Evolutionary conservation across 768 basidiomycete species (phyloP), one percentile per base, ranked within the genome.

Genomic region (Cyclocybe cylindracea): DNA sequence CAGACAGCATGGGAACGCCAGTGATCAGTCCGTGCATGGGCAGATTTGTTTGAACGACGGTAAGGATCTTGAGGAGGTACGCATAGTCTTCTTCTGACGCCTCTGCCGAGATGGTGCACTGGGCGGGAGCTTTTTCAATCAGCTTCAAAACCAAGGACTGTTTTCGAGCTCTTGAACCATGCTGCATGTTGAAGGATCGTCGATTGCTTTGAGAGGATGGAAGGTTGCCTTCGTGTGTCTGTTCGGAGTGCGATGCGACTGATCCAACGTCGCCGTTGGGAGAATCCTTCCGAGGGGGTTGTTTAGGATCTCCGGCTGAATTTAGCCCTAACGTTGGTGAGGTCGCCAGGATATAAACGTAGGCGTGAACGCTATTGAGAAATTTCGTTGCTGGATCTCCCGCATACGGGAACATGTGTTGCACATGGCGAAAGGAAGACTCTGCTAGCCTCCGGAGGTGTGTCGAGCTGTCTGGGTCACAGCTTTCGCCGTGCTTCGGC

Each of bases 1-100:
- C 85, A n/a, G 91, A 64, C 24, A 97, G 68, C 91, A 97, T 94
- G 4, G 94, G 94, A 33, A 91, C 70, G 16, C 92, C 90, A 2
- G 85, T 83, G 13, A 94, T 69, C 37, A 96, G 60, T 2, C 85
- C 88, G 38, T 87, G 82, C 24, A 87, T 70, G 1, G 94, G 93
- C n/a, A 91, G 66, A 44, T 86, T 77, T 55, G 86, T 75, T 44
- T 92, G 86, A 24, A 91, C 75, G 3, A 80, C 78, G 5, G 73
- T 77, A 35, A 96, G 76, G 31, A 94, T 77, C 39, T 81, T 77
- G 38, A 88, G 71, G 32, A 93, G 79, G 61, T 85, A 82, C 7
- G 82, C 76, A 63, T 91, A 92, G 60, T 96, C 94, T 35, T 84
- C 83, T 11, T 85, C 69, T 6, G 78, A 84, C 9, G 91, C 91